Conservation (phyloP, 2,329 filamentous ascomycete genomes). For the Microcera coccophila region DNA sequence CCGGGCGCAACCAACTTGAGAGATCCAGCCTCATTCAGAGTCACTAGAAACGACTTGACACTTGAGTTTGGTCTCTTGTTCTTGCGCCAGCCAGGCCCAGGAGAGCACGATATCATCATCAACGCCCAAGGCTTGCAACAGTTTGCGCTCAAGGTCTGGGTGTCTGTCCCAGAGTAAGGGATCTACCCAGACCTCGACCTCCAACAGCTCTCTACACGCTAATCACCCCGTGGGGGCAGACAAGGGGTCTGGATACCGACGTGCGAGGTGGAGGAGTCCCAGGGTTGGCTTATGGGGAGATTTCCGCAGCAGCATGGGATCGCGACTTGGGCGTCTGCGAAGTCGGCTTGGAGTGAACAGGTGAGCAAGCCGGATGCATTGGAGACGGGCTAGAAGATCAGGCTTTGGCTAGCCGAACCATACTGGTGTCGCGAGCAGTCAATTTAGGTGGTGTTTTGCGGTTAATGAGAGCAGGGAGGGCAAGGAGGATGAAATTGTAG, state of each 20-base stretch:
- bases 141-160: too few species aligned
- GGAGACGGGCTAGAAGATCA: constrained; percentile 61
- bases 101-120: too few species aligned
- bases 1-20: too few species aligned
- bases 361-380: constrained; percentile 31
- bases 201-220: constrained; percentile 71
- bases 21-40: too few species aligned
- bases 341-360: constrained; percentile 27
- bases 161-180: too few species aligned
- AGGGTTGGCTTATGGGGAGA: not conserved
- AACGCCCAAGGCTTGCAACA: not conserved
- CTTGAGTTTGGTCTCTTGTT: too few species aligned
- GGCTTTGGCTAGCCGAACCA: constrained; percentile 81
- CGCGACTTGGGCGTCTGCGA: constrained; percentile 41
- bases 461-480: constrained; percentile 59
- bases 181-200: constrained; percentile 74
- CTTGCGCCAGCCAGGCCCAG: too few species aligned
- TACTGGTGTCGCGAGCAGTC: constrained; percentile 70
- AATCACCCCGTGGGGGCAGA: not conserved
- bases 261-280: constrained; percentile 1
- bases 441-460: constrained; percentile 69
- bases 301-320: not conserved
- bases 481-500: constrained; percentile 60
- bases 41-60: too few species aligned
- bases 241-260: not conserved